Evolutionary conservation across 345 rosid genomes (phyloP).

Genomic region (Eucalyptus lansdowneana): DNA sequence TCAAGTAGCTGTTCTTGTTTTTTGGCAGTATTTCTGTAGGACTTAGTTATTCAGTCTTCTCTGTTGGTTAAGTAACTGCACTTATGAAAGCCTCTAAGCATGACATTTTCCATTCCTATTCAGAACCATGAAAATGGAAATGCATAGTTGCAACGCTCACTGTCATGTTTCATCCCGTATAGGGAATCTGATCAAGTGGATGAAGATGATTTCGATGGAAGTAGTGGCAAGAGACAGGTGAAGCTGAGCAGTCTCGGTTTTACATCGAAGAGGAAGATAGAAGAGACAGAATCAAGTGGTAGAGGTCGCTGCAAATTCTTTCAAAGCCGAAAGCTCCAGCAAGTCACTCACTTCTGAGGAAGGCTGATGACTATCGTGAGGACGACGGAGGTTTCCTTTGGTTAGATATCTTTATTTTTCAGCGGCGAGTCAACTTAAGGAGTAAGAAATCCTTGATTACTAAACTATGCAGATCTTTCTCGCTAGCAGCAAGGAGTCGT

Average conservation of each 20-base stretch:
- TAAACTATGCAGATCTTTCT: not conserved
- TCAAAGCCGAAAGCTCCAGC: conserved; percentile 71
- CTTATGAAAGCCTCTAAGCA: not conserved
- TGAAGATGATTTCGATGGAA: conserved; percentile 31
- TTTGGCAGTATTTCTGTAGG: not conserved
- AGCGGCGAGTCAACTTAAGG: not conserved
- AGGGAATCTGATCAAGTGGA: conserved; percentile 72
- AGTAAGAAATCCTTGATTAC: not conserved
- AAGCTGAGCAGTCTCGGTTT: conserved; percentile 69
- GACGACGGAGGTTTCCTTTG: not conserved
- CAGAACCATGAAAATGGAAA: not conserved
- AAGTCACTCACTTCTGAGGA: conserved; percentile 47
- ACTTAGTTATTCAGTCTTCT: not conserved
- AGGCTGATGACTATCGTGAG: not conserved
- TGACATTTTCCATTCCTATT: not conserved
- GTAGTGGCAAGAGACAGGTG: conserved; percentile 45
- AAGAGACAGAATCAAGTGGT: conserved; percentile 74
- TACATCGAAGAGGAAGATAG: conserved; percentile 48
- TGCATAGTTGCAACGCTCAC: not conserved
- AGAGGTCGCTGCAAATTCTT: conserved; percentile 87
- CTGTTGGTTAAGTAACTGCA: not conserved
- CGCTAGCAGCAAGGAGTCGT: not conserved
- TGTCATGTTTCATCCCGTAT: not conserved
- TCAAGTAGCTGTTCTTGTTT: not conserved
- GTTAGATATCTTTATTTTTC: not conserved